Evolutionary conservation across 257 asterid genomes (phyloP), one percentile per base, ranked within the genome.

Genomic region (Solanum stenotomum): DNA sequence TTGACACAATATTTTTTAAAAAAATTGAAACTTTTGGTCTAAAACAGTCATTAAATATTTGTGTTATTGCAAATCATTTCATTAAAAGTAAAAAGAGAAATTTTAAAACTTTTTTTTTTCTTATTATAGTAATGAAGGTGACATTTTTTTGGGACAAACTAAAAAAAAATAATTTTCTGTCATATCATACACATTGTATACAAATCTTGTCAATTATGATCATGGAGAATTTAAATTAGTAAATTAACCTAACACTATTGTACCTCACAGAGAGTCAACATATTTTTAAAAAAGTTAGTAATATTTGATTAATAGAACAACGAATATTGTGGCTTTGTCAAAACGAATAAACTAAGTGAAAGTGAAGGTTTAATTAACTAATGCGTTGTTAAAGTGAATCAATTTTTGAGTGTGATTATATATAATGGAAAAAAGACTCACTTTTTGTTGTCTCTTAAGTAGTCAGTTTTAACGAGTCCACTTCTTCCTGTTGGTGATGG

Each of bases 401-500:
- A 3, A 6, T 25, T n/a, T 78, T 42, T 42, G 23, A 25, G 34
- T 40, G 84, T 42, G 10, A 38, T 35, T n/a, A n/a, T n/a, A n/a
- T n/a, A 27, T 27, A 27, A 27, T 27, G 29, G 29, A 27, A 27
- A 27, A 59, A 31, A 7, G 85, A 88, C 96, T 92, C 89, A 95
- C 99, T 94, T 91, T 52, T 84, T 92, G 67, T 92, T 90, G 40
- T 93, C 95, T 88, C 91, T 92, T 76, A 91, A 89, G 59, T 4
- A 85, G 86, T 92, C 98, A 38, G 94, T 94, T 86, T 95, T 87
- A n/a, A 95, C 94, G 82, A 93, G 95, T 90, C 97, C 98, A 86
- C 98, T 95, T 93, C 91, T 94, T 11, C 98, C 98, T 8, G 89
- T 94, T 12, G 94, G 92, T 68, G 95, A 95, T 23, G 96, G 95